These are phyloP conservation scores for Scedosporium dehoogii DNA, from an alignment of 2,329 filamentous ascomycete species.

Conservation along the genomic window DNA sequence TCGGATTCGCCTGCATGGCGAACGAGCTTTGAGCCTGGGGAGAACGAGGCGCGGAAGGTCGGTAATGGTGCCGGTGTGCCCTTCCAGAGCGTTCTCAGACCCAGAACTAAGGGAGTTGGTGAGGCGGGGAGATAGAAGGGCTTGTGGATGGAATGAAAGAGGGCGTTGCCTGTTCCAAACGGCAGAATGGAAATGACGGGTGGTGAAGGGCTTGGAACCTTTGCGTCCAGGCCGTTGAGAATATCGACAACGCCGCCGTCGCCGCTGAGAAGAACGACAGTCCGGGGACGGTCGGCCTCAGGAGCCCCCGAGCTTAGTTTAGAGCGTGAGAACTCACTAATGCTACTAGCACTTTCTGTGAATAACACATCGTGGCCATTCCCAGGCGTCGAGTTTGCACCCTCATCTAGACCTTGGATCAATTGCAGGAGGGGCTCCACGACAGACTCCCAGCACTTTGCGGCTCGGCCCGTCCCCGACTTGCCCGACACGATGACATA, in stretches of 20 bases:
- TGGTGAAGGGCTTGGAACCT: constrained; percentile 8
- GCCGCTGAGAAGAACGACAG: constrained; percentile 71
- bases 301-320: constrained; percentile 18
- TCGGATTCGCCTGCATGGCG: constrained; percentile 19
- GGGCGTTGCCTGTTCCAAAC: constrained; percentile 55
- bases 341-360: constrained; percentile 53
- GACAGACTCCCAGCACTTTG: constrained; percentile 4
- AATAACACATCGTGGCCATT: constrained; percentile 42
- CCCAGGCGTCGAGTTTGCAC: constrained; percentile 6
- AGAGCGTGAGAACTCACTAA: constrained; percentile 49
- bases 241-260: constrained; percentile 82
- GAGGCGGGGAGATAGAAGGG: constrained; percentile 34
- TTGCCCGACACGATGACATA: constrained; percentile 58
- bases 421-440: constrained; percentile 2
- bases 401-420: constrained; percentile 1
- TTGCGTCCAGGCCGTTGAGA: constrained; percentile 47
- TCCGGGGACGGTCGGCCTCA: constrained; percentile 26
- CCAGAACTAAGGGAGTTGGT: constrained; percentile 34
- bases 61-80: constrained; percentile 48
- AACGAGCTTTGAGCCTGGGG: constrained; percentile 42
- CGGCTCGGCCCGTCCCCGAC: constrained; percentile 52
- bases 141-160: constrained; percentile 53
- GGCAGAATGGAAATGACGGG: constrained; percentile 46
- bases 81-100: constrained; percentile 42
- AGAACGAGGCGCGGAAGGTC: constrained; percentile 52